Percentiles rank a stretch among this genome's conserved stretches.
Conservation (phyloP, 805 yeast species). For the Saturnispora sekii region DNA sequence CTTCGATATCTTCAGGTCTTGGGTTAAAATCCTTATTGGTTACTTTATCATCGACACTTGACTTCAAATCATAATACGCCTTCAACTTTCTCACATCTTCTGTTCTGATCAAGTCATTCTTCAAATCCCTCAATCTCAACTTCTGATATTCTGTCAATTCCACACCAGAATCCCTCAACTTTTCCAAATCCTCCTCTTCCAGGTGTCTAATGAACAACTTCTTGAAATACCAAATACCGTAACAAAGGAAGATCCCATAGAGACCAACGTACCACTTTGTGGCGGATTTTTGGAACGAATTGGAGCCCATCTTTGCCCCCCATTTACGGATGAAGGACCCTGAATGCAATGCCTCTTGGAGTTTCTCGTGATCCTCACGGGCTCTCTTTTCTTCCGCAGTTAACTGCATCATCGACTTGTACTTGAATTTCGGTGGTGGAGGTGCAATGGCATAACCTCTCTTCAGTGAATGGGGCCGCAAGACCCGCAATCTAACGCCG, state of each 20-base stretch:
- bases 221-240: constrained; percentile 57
- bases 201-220: constrained; percentile 57
- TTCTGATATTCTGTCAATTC: constrained; percentile 52
- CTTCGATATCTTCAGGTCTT: constrained; percentile 24
- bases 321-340: constrained; percentile 32
- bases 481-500: no score
- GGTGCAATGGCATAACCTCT: constrained; percentile 8
- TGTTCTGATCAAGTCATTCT: constrained; percentile 49
- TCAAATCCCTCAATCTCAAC: constrained; percentile 49
- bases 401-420: constrained; percentile 20
- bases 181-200: constrained; percentile 34
- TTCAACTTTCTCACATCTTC: constrained; percentile 51
- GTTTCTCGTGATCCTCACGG: constrained; percentile 22
- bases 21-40: constrained; percentile 24
- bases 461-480: no score
- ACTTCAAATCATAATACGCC: constrained; percentile 46
- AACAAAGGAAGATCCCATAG: constrained; percentile 44
- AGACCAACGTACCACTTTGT: constrained; percentile 56
- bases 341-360: constrained; percentile 26
- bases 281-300: constrained; percentile 50
- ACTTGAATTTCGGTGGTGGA: constrained; percentile 21
- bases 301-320: constrained; percentile 46
- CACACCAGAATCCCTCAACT: constrained; percentile 26
- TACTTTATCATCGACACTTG: constrained; percentile 12
- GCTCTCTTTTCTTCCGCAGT: constrained; percentile 23